A percentile compares a stretch with the other conserved stretches of the same genome.
phyloP scores from a whole-genome alignment of 2,329 filamentous ascomycete genomes.

The Colletotrichum sp. region DNA sequence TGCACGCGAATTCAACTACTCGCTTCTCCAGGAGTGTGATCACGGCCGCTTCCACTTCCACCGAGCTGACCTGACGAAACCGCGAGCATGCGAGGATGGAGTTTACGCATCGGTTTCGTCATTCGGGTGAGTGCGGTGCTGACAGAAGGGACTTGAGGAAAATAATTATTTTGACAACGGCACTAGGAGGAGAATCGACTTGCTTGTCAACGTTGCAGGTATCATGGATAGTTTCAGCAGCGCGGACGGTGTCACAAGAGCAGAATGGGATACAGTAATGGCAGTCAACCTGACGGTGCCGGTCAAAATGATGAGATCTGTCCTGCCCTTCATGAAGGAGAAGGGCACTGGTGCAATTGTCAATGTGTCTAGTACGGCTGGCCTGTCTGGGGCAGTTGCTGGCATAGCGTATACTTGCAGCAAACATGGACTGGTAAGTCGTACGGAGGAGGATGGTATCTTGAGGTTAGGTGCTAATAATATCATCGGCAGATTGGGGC shows the following conservation, averaged over 20 bases:
- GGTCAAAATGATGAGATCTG: slow-evolving; percentile 47
- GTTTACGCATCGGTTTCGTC: background rate
- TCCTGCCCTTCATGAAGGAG: slow-evolving; percentile 44
- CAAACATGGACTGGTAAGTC: slow-evolving; percentile 45
- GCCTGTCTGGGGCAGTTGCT: slow-evolving; percentile 38
- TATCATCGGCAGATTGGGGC: slow-evolving; percentile 38
- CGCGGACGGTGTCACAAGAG: slow-evolving; percentile 41
- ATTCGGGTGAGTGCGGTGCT: background rate
- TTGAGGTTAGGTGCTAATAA: background rate
- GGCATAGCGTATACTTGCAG: slow-evolving; percentile 51
- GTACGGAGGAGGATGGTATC: background rate
- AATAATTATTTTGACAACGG: background rate
- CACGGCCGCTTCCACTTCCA: slow-evolving; percentile 39
- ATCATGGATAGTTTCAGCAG: slow-evolving; percentile 45
- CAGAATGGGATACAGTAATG: slow-evolving; percentile 44
- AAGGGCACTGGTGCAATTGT: slow-evolving; percentile 44
- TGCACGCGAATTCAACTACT: slow-evolving; percentile 16
- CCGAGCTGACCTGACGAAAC: slow-evolving; percentile 31
- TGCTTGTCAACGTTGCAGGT: slow-evolving; percentile 50
- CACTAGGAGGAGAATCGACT: slow-evolving; percentile 34
- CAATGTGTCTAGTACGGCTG: slow-evolving; percentile 43
- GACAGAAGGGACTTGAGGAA: background rate
- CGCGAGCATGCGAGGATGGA: slow-evolving; percentile 31
- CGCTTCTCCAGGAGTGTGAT: slow-evolving; percentile 25
- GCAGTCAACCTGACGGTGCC: slow-evolving; percentile 48